Evolutionary conservation across 768 basidiomycete genomes (phyloP), one percentile per base, ranked within the genome.

Genomic region (Megacollybia marginata): DNA sequence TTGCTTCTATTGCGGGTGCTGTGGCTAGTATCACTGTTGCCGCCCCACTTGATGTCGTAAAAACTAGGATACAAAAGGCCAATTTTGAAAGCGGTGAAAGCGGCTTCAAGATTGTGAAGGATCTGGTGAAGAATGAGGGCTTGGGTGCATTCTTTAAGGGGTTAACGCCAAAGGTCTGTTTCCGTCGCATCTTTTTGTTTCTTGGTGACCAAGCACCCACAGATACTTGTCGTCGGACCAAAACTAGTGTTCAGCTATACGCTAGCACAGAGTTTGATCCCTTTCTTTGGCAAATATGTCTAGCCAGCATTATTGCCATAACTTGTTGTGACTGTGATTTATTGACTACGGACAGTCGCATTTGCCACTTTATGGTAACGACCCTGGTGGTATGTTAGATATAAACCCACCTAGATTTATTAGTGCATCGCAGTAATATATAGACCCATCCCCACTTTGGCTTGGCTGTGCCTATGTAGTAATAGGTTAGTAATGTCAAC

Each of bases 211-310:
- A 10, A 23, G 16, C 5, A 35, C 38, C 36, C 46, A n/a, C 57
- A 94, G 91, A 88, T 95, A 58, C 76, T 97, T 43, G 92, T 97
- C 53, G 93, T 98, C 34, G 94, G 93, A 47, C 95, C 95, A 36
- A 97, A 98, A 71, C 82, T 98, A 33, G 92, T 98, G 58, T 98
- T 98, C 79, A 92, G 90, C 59, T 97, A 95, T 73, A 98, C 95
- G 45, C 79, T 97, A 4, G 95, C 95, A 10, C 95, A 98, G 68
- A 88, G 87, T 15, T 74, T 98, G 66, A 97, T 98, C 72, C 94
- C 94, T 43, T 71, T 85, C 59, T 96, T 94, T 69, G 79, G 84
- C 40, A 81, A 90, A 65, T 94, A 89, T 65, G 88, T 90, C 54
- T 90, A 64, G 48, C 23, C 23, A 28, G 23, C 23, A 47, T 28